Evolutionary conservation across 257 asterid genomes (phyloP), one percentile per base, ranked within the genome.

Genomic region (Misopates orontium): DNA sequence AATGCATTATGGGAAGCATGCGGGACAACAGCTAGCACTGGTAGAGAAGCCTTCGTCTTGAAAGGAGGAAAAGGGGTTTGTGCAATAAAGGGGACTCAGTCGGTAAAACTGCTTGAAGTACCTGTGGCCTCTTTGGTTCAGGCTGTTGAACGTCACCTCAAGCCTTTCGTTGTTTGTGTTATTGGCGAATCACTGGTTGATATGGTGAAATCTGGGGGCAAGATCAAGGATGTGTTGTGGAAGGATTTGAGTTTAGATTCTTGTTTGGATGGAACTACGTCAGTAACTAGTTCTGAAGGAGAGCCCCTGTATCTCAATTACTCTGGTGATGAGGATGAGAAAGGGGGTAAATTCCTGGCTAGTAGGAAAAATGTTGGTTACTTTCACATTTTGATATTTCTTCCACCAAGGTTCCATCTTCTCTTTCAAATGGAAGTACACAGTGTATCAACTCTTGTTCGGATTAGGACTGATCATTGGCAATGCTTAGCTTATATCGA

Each of bases 381-480:
- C 66, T 73, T 90, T 56, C 89, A 82, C 60, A 71, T 87, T 71
- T 72, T 90, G 82, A 87, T 93, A 66, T 93, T 90, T 81, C 96
- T 93, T 47, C 98, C 97, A 11, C 98, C 98, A 44, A 87, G 96
- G 71, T 89, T 84, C 64, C 98, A 93, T 78, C 91, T 93, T 36
- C 94, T 93, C 69, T 89, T 93, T 42, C 96, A 80, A 68, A 86
- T 93, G 97, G 98, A 93, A 85, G 79, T 93, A 48, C 77, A 71
- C 56, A 87, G 80, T 61, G 67, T 65, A 58, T 87, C 97, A 1
- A 89, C 98, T 16, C 85, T 93, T 5, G 94, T 85, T 51, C 85
- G 97, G 78, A 85, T 93, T 69, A 83, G 96, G 79, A 93, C 97
- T 15, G 98, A 93, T 78, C 95, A 92, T 63, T 92, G 98, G 98